phyloP scores from a whole-genome alignment of 441 rosid genomes.

The Gossypium trilobum region DNA sequence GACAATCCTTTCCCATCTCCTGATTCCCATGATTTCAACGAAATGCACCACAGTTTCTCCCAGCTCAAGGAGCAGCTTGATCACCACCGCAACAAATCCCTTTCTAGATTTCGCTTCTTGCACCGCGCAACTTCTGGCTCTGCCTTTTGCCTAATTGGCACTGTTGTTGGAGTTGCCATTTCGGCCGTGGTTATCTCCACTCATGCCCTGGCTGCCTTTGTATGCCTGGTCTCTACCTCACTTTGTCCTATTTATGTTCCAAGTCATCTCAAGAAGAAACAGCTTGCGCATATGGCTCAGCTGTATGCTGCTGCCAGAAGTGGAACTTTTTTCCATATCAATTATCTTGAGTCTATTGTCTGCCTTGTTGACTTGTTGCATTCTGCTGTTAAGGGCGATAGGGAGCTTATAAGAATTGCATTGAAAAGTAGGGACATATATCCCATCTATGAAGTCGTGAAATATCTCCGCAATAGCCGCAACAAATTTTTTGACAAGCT shows the following conservation, averaged over 20 bases:
- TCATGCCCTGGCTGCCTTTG: slow-evolving; percentile 45
- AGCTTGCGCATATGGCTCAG: slow-evolving; percentile 41
- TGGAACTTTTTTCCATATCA: slow-evolving; percentile 47
- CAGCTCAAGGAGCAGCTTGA: slow-evolving; percentile 49
- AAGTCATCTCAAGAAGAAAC: slow-evolving; percentile 38
- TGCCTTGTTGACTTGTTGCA: slow-evolving; percentile 45
- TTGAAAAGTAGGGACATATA: slow-evolving; percentile 43
- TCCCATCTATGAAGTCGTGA: slow-evolving; percentile 39
- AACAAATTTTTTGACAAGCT: slow-evolving; percentile 20
- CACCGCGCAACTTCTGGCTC: slow-evolving; percentile 39
- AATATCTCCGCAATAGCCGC: slow-evolving; percentile 42
- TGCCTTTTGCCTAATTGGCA: slow-evolving; percentile 42
- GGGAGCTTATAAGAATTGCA: slow-evolving; percentile 42
- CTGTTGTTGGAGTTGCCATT: slow-evolving; percentile 31
- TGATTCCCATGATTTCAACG: slow-evolving; percentile 39
- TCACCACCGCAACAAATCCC: slow-evolving; percentile 40
- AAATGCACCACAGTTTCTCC: slow-evolving; percentile 42
- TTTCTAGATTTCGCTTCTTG: slow-evolving; percentile 40
- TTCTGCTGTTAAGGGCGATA: slow-evolving; percentile 44
- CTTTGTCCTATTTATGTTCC: slow-evolving; percentile 34
- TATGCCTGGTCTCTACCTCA: slow-evolving; percentile 33
- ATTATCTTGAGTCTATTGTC: slow-evolving; percentile 50
- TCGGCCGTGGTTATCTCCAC: slow-evolving; percentile 39
- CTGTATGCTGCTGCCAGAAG: slow-evolving; percentile 54
- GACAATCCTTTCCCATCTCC: slow-evolving; percentile 59